A percentile compares a stretch with the other conserved stretches of the same genome.
These are phyloP conservation scores for Bertia moriformis DNA, from an alignment of 2,329 filamentous ascomycete genomes.

Conservation along the genomic window DNA sequence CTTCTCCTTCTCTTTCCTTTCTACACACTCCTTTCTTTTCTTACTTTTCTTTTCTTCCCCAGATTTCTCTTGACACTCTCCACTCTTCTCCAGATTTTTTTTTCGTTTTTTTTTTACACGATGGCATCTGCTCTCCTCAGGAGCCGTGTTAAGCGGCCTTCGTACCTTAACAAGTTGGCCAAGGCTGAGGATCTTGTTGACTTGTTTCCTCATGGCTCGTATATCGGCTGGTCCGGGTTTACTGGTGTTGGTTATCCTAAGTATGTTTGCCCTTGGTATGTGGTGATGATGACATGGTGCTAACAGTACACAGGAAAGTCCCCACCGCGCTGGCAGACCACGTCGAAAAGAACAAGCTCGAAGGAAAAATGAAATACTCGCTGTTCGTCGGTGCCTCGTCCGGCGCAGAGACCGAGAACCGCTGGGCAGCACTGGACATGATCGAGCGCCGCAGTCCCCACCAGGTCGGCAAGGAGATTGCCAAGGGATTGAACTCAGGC, in stretches of 20 bases:
- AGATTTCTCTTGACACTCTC: background rate
- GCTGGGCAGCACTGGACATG: conserved; percentile 83
- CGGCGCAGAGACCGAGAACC: conserved; percentile 78
- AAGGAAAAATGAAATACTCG: conserved; percentile 73
- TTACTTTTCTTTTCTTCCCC: conserved; percentile 2
- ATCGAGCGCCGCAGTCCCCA: conserved; percentile 74
- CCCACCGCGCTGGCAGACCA: conserved; percentile 75
- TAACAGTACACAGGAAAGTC: conserved; percentile 46
- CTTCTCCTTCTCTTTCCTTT: conserved; percentile 4
- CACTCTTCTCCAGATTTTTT: background rate
- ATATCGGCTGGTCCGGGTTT: conserved; percentile 83
- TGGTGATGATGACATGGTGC: conserved; percentile 5
- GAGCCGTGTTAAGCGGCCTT: conserved; percentile 60
- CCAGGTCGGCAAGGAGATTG: conserved; percentile 80
- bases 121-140: conserved; percentile 63
- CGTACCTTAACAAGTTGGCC: conserved; percentile 67
- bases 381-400: conserved; percentile 84
- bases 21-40: conserved; percentile 2
- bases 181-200: conserved; percentile 67
- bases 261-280: conserved; percentile 28
- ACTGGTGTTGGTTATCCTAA: conserved; percentile 83
- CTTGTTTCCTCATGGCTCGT: conserved; percentile 71
- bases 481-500: conserved; percentile 79
- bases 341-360: conserved; percentile 72
- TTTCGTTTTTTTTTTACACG: conserved; percentile 1